Percentiles rank a stretch among this genome's conserved stretches.
Evolutionary conservation across 2,329 filamentous ascomycete species (phyloP).

Genomic region (Colletotrichum sublineola): DNA sequence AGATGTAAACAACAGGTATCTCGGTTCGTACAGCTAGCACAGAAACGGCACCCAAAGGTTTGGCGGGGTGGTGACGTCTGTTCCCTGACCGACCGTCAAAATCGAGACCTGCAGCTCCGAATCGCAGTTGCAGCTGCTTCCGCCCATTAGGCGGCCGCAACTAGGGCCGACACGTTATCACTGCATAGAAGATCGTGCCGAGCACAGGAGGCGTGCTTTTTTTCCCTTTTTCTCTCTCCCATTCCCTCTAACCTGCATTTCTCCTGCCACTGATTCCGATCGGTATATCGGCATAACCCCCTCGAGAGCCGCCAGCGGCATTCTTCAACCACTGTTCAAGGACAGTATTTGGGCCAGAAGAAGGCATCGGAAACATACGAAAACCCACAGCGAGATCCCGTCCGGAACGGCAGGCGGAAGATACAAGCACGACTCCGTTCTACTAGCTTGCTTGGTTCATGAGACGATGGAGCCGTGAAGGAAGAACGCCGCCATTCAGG

Average conservation of each 20-base stretch:
- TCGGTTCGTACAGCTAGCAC: constrained; percentile 35
- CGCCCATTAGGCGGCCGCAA: constrained; percentile 23
- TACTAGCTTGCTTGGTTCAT: neutral
- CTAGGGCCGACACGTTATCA: constrained; percentile 19
- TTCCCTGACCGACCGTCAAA: constrained; percentile 31
- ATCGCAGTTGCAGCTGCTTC: constrained; percentile 41
- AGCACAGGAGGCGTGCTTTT: constrained; percentile 9
- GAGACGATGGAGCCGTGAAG: constrained; percentile 21
- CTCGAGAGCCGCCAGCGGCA: neutral
- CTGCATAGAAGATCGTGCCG: constrained; percentile 21
- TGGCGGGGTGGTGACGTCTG: constrained; percentile 38
- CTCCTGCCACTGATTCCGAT: neutral
- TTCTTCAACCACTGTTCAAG: neutral
- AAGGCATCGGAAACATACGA: neutral
- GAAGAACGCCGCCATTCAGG: constrained; percentile 22
- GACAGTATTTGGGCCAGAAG: neutral
- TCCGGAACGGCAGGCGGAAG: neutral
- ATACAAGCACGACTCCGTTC: neutral
- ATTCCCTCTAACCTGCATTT: constrained; percentile 1
- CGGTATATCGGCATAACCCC: constrained; percentile 7
- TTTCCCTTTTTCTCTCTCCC: neutral
- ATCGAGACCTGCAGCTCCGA: constrained; percentile 43
- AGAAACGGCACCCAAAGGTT: constrained; percentile 14
- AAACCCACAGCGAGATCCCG: neutral
- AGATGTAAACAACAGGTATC: constrained; percentile 32